Evolutionary conservation across 2,329 filamentous ascomycete genomes (phyloP).

Genomic region (Hirsutella minnesotensis): DNA sequence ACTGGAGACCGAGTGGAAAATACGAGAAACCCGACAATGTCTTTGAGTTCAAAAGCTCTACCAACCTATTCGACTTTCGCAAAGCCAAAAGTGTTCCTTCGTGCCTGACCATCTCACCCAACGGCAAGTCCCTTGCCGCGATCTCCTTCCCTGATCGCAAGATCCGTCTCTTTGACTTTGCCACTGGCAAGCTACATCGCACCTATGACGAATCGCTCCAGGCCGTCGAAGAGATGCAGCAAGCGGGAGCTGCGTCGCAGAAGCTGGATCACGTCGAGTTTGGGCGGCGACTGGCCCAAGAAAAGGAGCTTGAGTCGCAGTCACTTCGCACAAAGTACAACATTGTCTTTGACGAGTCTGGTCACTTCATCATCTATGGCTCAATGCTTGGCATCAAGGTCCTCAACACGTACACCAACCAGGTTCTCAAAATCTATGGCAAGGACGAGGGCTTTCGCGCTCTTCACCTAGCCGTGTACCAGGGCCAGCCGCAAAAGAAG

Average conservation of each 20-base stretch:
- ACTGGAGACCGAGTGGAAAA: conserved; percentile 71
- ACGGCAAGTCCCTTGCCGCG: conserved; percentile 74
- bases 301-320: conserved; percentile 71
- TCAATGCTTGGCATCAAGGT: conserved; percentile 90
- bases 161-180: conserved; percentile 87
- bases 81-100: conserved; percentile 80
- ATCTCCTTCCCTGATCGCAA: conserved; percentile 91
- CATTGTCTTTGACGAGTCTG: conserved; percentile 90
- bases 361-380: conserved; percentile 89
- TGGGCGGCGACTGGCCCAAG: conserved; percentile 72
- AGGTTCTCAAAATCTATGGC: conserved; percentile 80
- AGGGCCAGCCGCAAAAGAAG: conserved; percentile 92
- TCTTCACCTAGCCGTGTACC: conserved; percentile 76
- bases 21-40: conserved; percentile 90
- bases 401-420: conserved; percentile 89
- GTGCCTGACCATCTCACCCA: conserved; percentile 75
- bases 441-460: conserved; percentile 81
- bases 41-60: conserved; percentile 87
- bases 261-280: conserved; percentile 88
- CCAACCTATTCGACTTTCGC: conserved; percentile 93
- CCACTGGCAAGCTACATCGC: conserved; percentile 73
- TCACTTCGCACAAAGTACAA: conserved; percentile 61
- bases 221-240: conserved; percentile 88
- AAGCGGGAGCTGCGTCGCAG: conserved; percentile 72
- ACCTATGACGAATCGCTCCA: conserved; percentile 91